Conservation (phyloP, 1,284 basidiomycete species). For the Pyrrhoderma noxium region DNA sequence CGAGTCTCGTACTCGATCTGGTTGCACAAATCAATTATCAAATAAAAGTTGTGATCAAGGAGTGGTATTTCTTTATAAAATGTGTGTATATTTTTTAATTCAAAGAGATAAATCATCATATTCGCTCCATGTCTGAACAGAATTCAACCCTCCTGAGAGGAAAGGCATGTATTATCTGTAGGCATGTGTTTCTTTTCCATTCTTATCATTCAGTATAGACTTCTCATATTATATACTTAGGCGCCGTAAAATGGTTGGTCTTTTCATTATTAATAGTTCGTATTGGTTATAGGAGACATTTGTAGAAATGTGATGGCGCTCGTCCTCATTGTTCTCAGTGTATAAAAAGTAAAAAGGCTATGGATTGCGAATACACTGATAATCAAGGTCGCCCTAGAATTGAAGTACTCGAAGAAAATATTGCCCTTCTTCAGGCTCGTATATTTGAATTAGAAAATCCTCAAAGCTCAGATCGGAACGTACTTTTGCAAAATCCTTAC, state of each 20-base stretch:
- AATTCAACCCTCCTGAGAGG: conserved; percentile 15
- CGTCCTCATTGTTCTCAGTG: conserved; percentile 35
- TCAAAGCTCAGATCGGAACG: conserved; percentile 19
- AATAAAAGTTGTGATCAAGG: too few species aligned
- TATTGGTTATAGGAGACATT: background rate
- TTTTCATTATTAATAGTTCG: background rate
- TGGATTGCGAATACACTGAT: conserved; percentile 38
- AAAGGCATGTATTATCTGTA: conserved; percentile 25
- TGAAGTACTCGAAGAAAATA: conserved; percentile 32
- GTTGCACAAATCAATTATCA: too few species aligned
- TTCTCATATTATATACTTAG: conserved; percentile 19
- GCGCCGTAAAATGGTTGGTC: conserved; percentile 34
- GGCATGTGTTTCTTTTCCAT: conserved; percentile 14
- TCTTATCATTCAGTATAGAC: background rate
- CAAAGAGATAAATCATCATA: too few species aligned
- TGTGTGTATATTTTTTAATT: too few species aligned
- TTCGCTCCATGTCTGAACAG: too few species aligned
- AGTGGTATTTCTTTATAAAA: too few species aligned
- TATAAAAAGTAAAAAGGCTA: conserved; percentile 26
- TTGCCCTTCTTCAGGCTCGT: conserved; percentile 31
- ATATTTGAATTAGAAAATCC: conserved; percentile 35
- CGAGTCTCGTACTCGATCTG: too few species aligned
- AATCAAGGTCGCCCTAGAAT: conserved; percentile 29
- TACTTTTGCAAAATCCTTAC: conserved; percentile 30
- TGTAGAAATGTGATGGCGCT: conserved; percentile 35